Base-by-base conservation (phyloP, 2,329 filamentous ascomycete genomes). In the Botryotinia calthae region DNA sequence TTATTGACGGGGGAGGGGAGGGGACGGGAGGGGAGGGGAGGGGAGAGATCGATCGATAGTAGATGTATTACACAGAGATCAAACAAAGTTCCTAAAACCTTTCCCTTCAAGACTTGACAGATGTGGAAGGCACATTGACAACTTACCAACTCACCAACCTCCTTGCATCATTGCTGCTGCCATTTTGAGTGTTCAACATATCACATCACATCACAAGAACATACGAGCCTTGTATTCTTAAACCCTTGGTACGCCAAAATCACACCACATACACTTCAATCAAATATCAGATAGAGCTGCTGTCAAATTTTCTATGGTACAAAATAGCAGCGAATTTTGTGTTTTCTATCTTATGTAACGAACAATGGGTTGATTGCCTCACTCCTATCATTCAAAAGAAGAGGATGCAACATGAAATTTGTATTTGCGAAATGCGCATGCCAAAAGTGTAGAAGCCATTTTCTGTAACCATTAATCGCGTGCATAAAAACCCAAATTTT, bases 401-500 rank as follows among this genome's bases (percentile, higher is more conserved):
- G 48, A 51, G 58, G n/a, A 18, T 65, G 67, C 51, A 44, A 56
- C 40, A 67, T 59, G 44, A 34, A 37, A 46, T 48, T 44, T 46
- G 31, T 58, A 59, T 59, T 67, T 54, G 62, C 28, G 34, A 62
- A 42, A 44, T 61, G n/a, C 34, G 48, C 48, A 61, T 64, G 40
- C 67, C 62, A 59, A 68, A 61, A 31, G 34, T 65, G 42, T 40
- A 63, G 37, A 71, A 73, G 67, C 72, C 67, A 71, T 75, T 76
- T 77, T 77, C 76, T 74, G 68, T 56, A 74, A 76, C 73, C 74
- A 73, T 74, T 70, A 73, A 76, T 75, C 67, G 73, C 74, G 74
- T 73, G 77, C 70, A 74, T 66, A 67, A 67, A 72, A 72, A 73
- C 73, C 70, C 61, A 71, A 72, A 20, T 59, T 67, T 66, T 71